phyloP scores from a whole-genome alignment of 2,329 filamentous ascomycete species.

The Epichloe sp. region DNA sequence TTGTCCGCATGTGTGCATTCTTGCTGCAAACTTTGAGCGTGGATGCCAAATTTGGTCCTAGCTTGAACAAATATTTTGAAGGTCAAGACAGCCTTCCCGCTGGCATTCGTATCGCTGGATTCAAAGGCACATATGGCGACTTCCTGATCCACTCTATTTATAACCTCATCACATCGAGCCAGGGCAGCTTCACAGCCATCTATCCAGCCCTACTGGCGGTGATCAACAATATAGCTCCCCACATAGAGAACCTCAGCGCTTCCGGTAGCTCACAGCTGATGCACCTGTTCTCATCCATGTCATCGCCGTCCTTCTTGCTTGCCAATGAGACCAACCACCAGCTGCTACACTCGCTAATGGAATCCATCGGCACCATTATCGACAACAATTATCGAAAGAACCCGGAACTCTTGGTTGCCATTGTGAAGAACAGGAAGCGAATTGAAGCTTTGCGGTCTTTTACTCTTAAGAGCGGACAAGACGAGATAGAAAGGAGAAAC shows the following conservation, averaged over 20 bases:
- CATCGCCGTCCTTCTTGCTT: conserved; percentile 79
- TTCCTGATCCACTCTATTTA: conserved; percentile 94
- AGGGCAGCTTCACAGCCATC: conserved; percentile 78
- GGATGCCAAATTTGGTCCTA: conserved; percentile 78
- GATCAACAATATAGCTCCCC: conserved; percentile 83
- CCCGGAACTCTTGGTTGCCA: conserved; percentile 63
- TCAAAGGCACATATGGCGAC: conserved; percentile 83
- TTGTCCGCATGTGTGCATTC: conserved; percentile 96
- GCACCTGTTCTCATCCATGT: conserved; percentile 85
- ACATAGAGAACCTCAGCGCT: conserved; percentile 63
- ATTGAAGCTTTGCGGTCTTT: conserved; percentile 80
- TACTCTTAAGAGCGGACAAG: conserved; percentile 81
- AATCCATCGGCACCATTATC: conserved; percentile 79
- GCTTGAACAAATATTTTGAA: conserved; percentile 79
- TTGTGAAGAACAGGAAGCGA: conserved; percentile 66
- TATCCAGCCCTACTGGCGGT: conserved; percentile 87
- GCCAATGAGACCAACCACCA: conserved; percentile 85
- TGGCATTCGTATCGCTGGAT: conserved; percentile 69
- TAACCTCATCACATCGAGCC: conserved; percentile 77
- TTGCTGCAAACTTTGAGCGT: conserved; percentile 89
- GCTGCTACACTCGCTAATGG: conserved; percentile 67
- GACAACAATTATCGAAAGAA: conserved; percentile 82
- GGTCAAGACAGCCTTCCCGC: conserved; percentile 76
- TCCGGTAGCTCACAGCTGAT: conserved; percentile 69
- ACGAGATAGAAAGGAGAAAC: conserved; percentile 74